These are phyloP conservation scores for Colletotrichum orbiculare DNA, from an alignment of 2,329 filamentous ascomycete genomes.

Conservation along the genomic window DNA sequence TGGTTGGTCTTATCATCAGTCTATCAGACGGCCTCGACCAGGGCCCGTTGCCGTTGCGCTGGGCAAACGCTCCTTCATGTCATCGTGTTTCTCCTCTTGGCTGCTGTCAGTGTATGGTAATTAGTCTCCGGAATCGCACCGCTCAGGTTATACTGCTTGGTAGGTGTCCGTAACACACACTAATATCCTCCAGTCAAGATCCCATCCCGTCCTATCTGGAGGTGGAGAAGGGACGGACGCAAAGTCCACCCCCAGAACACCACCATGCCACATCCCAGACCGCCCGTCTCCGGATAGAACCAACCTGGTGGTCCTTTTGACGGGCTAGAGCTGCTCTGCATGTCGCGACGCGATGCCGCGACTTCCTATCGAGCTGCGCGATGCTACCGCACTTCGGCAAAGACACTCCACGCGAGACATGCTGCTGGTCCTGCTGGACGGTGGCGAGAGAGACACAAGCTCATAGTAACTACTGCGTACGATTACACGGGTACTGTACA, in stretches of 20 bases:
- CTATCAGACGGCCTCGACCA: too few species aligned
- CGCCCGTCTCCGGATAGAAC: slow-evolving; percentile 1
- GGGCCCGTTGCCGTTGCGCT: too few species aligned
- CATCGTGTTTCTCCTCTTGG: too few species aligned
- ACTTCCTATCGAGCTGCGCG: slow-evolving; percentile 24
- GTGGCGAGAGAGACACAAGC: slow-evolving; percentile 21
- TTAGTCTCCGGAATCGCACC: background rate
- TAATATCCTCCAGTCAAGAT: slow-evolving; percentile 24
- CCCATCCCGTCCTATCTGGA: slow-evolving; percentile 17
- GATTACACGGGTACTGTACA: background rate
- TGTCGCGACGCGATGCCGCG: slow-evolving; percentile 1
- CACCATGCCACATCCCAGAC: slow-evolving; percentile 14
- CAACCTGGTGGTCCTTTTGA: slow-evolving; percentile 4
- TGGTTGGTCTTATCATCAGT: too few species aligned
- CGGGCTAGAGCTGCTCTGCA: background rate
- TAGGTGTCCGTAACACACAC: background rate
- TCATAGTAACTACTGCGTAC: background rate
- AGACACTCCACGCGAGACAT: background rate
- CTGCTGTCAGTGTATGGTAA: too few species aligned
- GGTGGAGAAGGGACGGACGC: slow-evolving; percentile 20
- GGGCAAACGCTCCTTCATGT: too few species aligned
- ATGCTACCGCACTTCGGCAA: background rate
- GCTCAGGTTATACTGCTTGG: background rate
- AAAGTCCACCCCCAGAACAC: slow-evolving; percentile 18
- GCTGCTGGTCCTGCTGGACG: slow-evolving; percentile 10